Percentiles rank a stretch among this genome's conserved stretches.
These are phyloP conservation scores for Tylopilus sp. DNA, from an alignment of 768 basidiomycete species.

Conservation along the genomic window DNA sequence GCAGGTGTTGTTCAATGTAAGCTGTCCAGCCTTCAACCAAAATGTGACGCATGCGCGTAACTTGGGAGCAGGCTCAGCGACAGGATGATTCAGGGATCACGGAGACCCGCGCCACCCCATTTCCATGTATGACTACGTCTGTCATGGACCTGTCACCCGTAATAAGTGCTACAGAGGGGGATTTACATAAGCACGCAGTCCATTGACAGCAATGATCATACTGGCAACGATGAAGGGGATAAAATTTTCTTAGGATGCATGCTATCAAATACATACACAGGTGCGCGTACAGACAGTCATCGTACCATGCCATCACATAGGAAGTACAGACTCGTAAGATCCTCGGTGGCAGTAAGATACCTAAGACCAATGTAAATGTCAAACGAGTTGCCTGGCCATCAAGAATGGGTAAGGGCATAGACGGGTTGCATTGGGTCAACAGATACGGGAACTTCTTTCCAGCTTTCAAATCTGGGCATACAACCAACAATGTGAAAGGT, in stretches of 20 bases:
- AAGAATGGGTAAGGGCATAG: background rate
- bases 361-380: constrained; percentile 33
- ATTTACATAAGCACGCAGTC: background rate
- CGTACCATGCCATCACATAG: constrained; percentile 87
- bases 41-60: constrained; percentile 78
- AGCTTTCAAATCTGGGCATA: constrained; percentile 66
- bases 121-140: constrained; percentile 91
- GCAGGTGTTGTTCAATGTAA: constrained; percentile 83
- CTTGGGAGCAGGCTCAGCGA: constrained; percentile 26
- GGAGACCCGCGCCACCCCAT: constrained; percentile 67
- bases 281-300: background rate
- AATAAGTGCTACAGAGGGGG: constrained; percentile 54
- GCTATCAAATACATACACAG: background rate
- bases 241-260: constrained; percentile 70
- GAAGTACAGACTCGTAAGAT: constrained; percentile 78
- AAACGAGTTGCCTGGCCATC: background rate
- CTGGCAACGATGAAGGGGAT: constrained; percentile 87
- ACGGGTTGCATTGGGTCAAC: constrained; percentile 81
- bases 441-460: constrained; percentile 82
- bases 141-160: constrained; percentile 85
- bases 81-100: background rate
- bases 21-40: constrained; percentile 94
- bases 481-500: too few relatives aligned
- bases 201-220: constrained; percentile 20
- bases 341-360: constrained; percentile 71